These are phyloP conservation scores for Lophiotrema nucula DNA, from an alignment of 495 filamentous ascomycete genomes.

Conservation along the genomic window DNA sequence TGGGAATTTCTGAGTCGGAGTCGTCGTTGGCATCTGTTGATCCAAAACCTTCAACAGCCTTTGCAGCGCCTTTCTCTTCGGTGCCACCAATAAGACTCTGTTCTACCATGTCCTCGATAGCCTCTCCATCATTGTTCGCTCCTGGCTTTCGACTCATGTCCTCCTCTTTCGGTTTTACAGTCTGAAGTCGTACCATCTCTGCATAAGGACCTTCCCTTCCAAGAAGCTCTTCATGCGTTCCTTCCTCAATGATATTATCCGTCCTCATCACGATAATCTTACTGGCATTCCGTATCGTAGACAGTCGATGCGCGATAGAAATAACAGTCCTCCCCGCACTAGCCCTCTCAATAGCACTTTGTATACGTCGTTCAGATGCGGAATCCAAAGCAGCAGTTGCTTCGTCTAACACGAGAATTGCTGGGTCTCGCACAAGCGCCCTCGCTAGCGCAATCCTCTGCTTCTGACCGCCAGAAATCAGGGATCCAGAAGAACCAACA, in stretches of 20 bases:
- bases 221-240: slow-evolving; percentile 68
- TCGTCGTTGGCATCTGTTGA: slow-evolving; percentile 36
- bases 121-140: background rate
- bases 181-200: slow-evolving; percentile 40
- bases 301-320: slow-evolving; percentile 85
- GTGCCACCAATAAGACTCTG: background rate
- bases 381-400: slow-evolving; percentile 88
- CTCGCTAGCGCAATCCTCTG: slow-evolving; percentile 46
- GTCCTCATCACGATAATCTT: slow-evolving; percentile 77
- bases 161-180: slow-evolving; percentile 9
- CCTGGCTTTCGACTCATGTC: background rate
- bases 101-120: background rate
- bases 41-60: background rate
- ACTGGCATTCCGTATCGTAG: slow-evolving; percentile 83
- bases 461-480: slow-evolving; percentile 45
- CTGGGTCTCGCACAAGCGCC: slow-evolving; percentile 66
- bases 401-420: slow-evolving; percentile 80
- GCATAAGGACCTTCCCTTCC: slow-evolving; percentile 14
- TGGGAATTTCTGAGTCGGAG: background rate
- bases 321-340: slow-evolving; percentile 59
- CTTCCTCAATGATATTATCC: slow-evolving; percentile 71
- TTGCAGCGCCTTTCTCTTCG: background rate
- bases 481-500: slow-evolving; percentile 40
- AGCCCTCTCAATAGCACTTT: slow-evolving; percentile 31
- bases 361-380: slow-evolving; percentile 75